phyloP scores from a whole-genome alignment of 495 filamentous ascomycete species.

The Xylaria palmicola region DNA sequence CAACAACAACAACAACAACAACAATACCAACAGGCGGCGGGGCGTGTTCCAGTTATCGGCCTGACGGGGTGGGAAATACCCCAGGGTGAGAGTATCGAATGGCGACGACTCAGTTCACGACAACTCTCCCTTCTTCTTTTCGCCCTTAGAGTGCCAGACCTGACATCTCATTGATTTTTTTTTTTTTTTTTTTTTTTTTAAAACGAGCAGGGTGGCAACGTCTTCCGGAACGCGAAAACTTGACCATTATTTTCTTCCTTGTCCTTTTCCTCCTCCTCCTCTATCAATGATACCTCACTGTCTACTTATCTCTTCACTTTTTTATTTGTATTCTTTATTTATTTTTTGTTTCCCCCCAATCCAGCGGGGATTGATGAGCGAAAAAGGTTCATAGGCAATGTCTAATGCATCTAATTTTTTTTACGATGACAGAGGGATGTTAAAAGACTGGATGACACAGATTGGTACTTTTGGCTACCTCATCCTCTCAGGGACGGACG shows the following conservation, averaged over 20 bases:
- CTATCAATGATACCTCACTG: slow-evolving; percentile 7
- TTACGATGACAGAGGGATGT: not conserved
- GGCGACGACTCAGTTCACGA: not conserved
- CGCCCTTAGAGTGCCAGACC: not conserved
- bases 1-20: no score
- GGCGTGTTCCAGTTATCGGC: not conserved
- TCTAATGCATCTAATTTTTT: not conserved
- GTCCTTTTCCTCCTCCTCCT: no score
- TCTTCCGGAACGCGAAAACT: no score
- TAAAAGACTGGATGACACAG: not conserved
- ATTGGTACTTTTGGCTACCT: not conserved
- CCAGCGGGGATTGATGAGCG: not conserved
- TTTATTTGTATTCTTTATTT: not conserved
- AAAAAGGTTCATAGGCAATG: not conserved
- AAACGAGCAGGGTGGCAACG: not conserved
- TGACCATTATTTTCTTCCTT: no score
- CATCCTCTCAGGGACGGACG: not conserved
- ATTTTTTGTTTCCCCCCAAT: no score
- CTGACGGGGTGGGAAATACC: not conserved
- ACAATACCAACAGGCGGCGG: no score
- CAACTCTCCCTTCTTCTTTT: not conserved
- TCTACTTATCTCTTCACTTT: not conserved
- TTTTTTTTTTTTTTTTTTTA: not conserved
- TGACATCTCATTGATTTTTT: not conserved
- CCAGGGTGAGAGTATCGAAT: not conserved